Conservation (phyloP, 2,329 filamentous ascomycete genomes). For the Dichotomopilus funicola region DNA sequence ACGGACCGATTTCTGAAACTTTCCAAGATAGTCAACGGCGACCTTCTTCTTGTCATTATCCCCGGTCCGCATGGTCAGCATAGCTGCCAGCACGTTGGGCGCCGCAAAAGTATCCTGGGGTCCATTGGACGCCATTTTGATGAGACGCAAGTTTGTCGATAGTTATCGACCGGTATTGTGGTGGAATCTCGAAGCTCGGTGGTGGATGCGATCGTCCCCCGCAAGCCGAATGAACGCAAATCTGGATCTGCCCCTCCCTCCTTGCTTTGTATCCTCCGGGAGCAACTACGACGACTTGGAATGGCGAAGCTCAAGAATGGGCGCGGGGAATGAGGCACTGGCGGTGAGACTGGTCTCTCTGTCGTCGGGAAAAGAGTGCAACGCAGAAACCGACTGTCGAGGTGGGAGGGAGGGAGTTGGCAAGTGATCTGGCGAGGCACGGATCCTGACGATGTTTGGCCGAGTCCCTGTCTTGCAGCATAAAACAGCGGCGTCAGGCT, state of each 20-base stretch:
- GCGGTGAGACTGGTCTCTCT: not conserved
- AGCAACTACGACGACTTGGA: not conserved
- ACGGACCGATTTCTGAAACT: slow-evolving; percentile 95
- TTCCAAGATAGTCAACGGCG: slow-evolving; percentile 76
- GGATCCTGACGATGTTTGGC: slow-evolving; percentile 9
- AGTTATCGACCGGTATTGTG: not conserved
- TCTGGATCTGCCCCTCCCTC: slow-evolving; percentile 16
- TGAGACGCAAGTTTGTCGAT: slow-evolving; percentile 4
- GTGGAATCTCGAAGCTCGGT: not conserved
- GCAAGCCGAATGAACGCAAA: slow-evolving; percentile 5
- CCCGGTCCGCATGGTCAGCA: slow-evolving; percentile 85
- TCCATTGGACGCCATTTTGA: slow-evolving; percentile 59
- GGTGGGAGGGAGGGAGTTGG: not conserved
- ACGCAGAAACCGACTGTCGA: not conserved
- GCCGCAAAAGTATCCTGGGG: slow-evolving; percentile 69
- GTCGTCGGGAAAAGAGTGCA: not conserved
- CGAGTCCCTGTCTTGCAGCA: slow-evolving; percentile 1
- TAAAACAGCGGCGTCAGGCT: slow-evolving; percentile 21
- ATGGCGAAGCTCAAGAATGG: slow-evolving; percentile 4
- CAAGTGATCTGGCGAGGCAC: slow-evolving; percentile 2
- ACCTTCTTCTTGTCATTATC: slow-evolving; percentile 82
- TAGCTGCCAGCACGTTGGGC: slow-evolving; percentile 69
- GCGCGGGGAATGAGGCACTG: slow-evolving; percentile 7
- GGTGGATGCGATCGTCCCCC: not conserved
- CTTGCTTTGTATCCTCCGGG: slow-evolving; percentile 9